phyloP scores from a whole-genome alignment of 257 asterid species.

The Primulina tabacum region DNA sequence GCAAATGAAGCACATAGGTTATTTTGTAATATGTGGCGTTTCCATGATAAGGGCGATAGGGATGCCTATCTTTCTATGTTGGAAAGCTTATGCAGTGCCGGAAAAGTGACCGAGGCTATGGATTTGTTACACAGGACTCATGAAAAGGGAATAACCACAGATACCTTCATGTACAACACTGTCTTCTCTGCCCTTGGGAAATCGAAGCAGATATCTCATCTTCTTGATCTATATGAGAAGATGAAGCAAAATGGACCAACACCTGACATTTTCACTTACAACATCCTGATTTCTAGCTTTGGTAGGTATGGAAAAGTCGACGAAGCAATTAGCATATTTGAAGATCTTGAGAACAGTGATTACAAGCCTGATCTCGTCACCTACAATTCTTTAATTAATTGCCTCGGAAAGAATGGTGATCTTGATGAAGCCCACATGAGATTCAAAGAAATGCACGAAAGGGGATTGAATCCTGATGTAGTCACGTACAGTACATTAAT shows the following conservation, averaged over 20 bases:
- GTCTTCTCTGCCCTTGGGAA: slow-evolving; percentile 81
- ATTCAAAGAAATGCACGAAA: slow-evolving; percentile 85
- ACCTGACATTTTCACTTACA: slow-evolving; percentile 84
- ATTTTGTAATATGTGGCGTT: slow-evolving; percentile 88
- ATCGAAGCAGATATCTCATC: slow-evolving; percentile 57
- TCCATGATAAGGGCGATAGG: slow-evolving; percentile 85
- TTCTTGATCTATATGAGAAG: slow-evolving; percentile 67
- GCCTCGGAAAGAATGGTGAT: slow-evolving; percentile 86
- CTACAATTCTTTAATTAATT: slow-evolving; percentile 82
- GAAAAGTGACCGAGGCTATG: slow-evolving; percentile 72
- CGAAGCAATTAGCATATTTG: slow-evolving; percentile 71
- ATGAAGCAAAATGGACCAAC: slow-evolving; percentile 75
- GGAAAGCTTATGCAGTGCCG: slow-evolving; percentile 75
- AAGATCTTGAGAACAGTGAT: slow-evolving; percentile 81
- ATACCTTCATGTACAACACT: slow-evolving; percentile 78
- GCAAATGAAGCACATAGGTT: slow-evolving; percentile 89
- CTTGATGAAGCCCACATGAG: slow-evolving; percentile 90
- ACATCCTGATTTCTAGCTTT: slow-evolving; percentile 77
- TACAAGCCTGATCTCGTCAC: slow-evolving; percentile 73
- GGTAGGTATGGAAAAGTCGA: slow-evolving; percentile 79
- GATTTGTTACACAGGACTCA: slow-evolving; percentile 72
- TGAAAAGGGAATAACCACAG: slow-evolving; percentile 72
- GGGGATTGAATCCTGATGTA: slow-evolving; percentile 88
- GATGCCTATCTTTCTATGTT: slow-evolving; percentile 79
- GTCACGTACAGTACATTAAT: slow-evolving; percentile 85